A percentile compares a stretch with the other conserved stretches of the same genome.
phyloP scores from a whole-genome alignment of 345 rosid species.

The Brassica rapa region DNA sequence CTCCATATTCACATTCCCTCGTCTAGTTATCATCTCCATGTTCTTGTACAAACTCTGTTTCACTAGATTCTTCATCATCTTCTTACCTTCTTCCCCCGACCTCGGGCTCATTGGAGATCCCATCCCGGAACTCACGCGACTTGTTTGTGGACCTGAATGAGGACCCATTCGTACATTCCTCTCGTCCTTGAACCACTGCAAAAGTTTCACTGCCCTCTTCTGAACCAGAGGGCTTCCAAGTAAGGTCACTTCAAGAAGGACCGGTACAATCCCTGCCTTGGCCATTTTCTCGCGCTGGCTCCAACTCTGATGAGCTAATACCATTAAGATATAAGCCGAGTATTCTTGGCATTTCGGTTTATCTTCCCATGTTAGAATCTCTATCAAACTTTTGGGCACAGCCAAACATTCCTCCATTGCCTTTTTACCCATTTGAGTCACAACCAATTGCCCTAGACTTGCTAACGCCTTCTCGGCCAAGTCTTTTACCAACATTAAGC shows the following conservation, averaged over 20 bases:
- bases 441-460: constrained; percentile 70
- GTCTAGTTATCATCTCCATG: constrained; percentile 75
- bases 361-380: constrained; percentile 86
- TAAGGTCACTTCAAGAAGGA: constrained; percentile 66
- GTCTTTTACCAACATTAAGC: constrained; percentile 46
- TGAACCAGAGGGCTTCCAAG: constrained; percentile 78
- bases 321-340: constrained; percentile 75
- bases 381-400: constrained; percentile 69
- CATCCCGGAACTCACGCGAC: constrained; percentile 41
- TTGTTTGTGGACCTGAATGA: constrained; percentile 89
- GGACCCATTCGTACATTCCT: constrained; percentile 81
- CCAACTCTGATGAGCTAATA: constrained; percentile 82
- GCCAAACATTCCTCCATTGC: constrained; percentile 58
- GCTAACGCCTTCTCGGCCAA: constrained; percentile 75
- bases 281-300: constrained; percentile 72
- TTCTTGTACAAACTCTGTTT: constrained; percentile 83
- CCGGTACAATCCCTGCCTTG: constrained; percentile 74
- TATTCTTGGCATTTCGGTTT: constrained; percentile 82
- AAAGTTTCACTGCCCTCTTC: constrained; percentile 73
- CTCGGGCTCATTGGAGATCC: constrained; percentile 62
- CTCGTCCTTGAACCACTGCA: constrained; percentile 95
- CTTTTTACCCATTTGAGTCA: constrained; percentile 74
- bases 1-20: constrained; percentile 55
- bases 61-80: constrained; percentile 77
- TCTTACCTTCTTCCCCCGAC: constrained; percentile 66